Base-by-base conservation (phyloP, 331 rosid genomes). In the Malus hybrid region DNA sequence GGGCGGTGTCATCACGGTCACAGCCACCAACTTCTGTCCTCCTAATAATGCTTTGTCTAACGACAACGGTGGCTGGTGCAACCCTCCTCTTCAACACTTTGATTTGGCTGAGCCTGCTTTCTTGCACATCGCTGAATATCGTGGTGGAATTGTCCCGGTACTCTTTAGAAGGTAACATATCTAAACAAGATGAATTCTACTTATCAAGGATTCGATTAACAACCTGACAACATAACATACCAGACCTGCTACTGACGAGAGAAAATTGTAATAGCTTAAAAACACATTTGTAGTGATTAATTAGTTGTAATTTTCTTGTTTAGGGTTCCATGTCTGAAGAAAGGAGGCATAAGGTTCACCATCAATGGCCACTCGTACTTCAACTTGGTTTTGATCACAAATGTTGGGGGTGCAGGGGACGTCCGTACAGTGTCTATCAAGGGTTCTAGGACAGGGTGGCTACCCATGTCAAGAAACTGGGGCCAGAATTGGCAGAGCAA, bases 1-100 rank as follows among this genome's bases (percentile, higher is more conserved):
- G 6, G 88, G 82, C 7, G 46, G 68, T 19, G 73, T 82, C 69
- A 75, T 87, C 69, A 78, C 73, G 1, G 65, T 84, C 10, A 84
- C 90, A 6, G 90, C 90, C 6, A 86, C 88, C 66, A 87, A 87
- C 70, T 78, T 77, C 16, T 87, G 90, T 30, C 88, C 90, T 1
- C 82, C 86, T 7, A 86, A 83, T 24, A 6, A 46, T 22, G 84
- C 86, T 30, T 34, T 79, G 62, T 11, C 84, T 6, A 80, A 75
- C 20, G 72, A 78, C 81, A 82, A 82, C 57, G 91, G 91, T 4
- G 88, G 88, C 4, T 87, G 88, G 91, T 87, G 52, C 84, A 87
- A 82, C 22, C 87, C 91, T 20, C 91, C 87, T 10, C 75, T 63
- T 4, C 63, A 72, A 44, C 88, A 84, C 66, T 87, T 87, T 28